Conservation (phyloP, 192 early-diverging fungal genomes). For the Lunasporangiospora selenospora region DNA sequence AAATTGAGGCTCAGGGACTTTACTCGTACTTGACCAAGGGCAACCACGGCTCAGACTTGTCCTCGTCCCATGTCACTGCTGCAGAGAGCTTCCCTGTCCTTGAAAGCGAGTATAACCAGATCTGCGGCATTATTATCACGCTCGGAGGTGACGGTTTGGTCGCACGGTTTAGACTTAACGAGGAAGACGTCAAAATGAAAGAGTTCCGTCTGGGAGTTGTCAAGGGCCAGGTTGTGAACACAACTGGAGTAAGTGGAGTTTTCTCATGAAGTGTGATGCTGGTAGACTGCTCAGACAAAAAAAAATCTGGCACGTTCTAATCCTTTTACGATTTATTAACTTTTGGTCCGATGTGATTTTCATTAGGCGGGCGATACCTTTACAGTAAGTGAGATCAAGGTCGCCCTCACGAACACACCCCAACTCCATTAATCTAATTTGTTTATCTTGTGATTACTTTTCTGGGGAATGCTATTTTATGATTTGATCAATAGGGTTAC, state of each 20-base stretch:
- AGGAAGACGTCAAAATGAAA: conserved; percentile 38
- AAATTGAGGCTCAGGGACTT: conserved; percentile 70
- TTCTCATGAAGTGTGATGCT: too few relatives aligned
- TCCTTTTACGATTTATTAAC: too few relatives aligned
- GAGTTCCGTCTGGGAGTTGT: conserved; percentile 52
- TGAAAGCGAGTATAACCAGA: conserved; percentile 48
- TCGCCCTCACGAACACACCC: neutral
- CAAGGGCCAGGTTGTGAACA: conserved; percentile 59
- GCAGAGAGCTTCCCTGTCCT: conserved; percentile 42
- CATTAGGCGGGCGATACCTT: conserved; percentile 68
- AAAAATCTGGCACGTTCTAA: too few relatives aligned
- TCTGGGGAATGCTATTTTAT: conserved; percentile 52
- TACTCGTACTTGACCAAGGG: conserved; percentile 27
- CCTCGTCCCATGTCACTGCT: conserved; percentile 34
- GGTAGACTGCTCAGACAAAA: too few relatives aligned
- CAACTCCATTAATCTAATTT: neutral
- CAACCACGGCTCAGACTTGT: conserved; percentile 8
- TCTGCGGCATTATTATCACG: conserved; percentile 72
- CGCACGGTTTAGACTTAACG: conserved; percentile 48
- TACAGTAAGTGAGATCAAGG: conserved; percentile 39
- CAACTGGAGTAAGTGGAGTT: conserved; percentile 55
- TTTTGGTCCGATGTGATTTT: too few relatives aligned
- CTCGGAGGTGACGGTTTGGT: conserved; percentile 71
- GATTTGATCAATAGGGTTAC: conserved; percentile 60
- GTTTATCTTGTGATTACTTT: neutral